A percentile compares a stretch with the other conserved stretches of the same genome.
These are phyloP conservation scores for Trichoderma koningiopsis DNA, from an alignment of 2,329 filamentous ascomycete genomes.

Conservation along the genomic window DNA sequence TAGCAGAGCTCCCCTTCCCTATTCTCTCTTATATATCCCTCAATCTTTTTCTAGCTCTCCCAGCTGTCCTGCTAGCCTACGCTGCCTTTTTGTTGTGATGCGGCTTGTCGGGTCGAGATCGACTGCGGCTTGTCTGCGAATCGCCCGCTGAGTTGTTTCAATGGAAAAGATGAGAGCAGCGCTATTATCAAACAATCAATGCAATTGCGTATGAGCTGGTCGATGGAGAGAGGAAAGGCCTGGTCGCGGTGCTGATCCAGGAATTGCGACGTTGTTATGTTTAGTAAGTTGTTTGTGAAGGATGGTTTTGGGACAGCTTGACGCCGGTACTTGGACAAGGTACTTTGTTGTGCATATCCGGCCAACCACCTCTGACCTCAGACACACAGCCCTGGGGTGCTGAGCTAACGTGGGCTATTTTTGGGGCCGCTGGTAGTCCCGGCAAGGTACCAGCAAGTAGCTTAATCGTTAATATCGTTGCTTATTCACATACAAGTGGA, in stretches of 20 bases:
- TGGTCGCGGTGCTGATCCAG: neutral
- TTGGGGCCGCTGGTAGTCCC: neutral
- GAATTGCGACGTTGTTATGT: neutral
- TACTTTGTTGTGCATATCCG: neutral
- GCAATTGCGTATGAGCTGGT: neutral
- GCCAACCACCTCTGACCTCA: neutral
- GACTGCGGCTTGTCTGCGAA: neutral
- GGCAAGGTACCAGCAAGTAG: neutral
- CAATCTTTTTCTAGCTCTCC: neutral
- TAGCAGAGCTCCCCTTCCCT: neutral
- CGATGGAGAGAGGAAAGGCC: neutral
- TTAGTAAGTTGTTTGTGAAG: neutral
- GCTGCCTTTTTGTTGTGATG: neutral
- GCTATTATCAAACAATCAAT: neutral
- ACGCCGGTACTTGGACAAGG: neutral
- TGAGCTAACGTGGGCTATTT: neutral
- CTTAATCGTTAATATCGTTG: neutral
- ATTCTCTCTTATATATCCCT: neutral
- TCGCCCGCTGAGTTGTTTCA: neutral
- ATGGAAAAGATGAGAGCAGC: neutral
- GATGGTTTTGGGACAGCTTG: neutral
- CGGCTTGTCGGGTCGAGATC: neutral
- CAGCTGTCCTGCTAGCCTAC: neutral
- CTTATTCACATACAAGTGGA: neutral
- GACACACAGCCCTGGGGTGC: conserved; percentile 1